These are phyloP conservation scores for Globisporangium acanthophoron DNA, from an alignment of 352 stramenopile species.

Conservation along the genomic window DNA sequence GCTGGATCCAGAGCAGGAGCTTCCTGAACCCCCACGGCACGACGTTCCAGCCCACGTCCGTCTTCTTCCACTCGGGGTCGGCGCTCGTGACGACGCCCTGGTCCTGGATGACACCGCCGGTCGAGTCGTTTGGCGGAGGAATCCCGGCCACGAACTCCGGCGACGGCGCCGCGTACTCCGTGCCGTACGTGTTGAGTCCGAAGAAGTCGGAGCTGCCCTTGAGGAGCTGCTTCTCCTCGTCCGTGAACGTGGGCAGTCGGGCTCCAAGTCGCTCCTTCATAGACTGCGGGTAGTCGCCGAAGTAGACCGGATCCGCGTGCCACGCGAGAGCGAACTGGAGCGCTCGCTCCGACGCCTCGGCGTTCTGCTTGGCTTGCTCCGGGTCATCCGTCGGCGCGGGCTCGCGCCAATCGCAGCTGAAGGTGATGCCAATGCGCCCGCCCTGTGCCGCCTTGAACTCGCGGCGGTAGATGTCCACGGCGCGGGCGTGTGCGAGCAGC, in stretches of 20 bases:
- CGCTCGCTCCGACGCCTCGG: slow-evolving; percentile 64
- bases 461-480: slow-evolving; percentile 80
- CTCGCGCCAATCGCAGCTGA: slow-evolving; percentile 89
- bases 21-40: slow-evolving; percentile 82
- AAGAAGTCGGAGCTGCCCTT: slow-evolving; percentile 91
- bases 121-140: slow-evolving; percentile 11
- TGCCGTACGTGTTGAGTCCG: slow-evolving; percentile 93
- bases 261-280: slow-evolving; percentile 83
- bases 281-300: slow-evolving; percentile 89
- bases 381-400: slow-evolving; percentile 36
- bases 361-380: slow-evolving; percentile 47
- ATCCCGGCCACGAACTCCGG: slow-evolving; percentile 25
- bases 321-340: slow-evolving; percentile 89
- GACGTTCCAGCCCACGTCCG: slow-evolving; percentile 79
- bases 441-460: slow-evolving; percentile 65
- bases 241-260: slow-evolving; percentile 87
- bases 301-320: slow-evolving; percentile 90
- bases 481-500: slow-evolving; percentile 47
- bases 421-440: slow-evolving; percentile 89
- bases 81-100: slow-evolving; percentile 31
- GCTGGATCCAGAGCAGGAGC: slow-evolving; percentile 86
- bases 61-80: slow-evolving; percentile 63
- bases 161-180: slow-evolving; percentile 34
- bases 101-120: slow-evolving; percentile 31
- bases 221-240: slow-evolving; percentile 71